Evolutionary conservation across 768 basidiomycete genomes (phyloP).

Genomic region (Leucocoprinus birnbaumii): DNA sequence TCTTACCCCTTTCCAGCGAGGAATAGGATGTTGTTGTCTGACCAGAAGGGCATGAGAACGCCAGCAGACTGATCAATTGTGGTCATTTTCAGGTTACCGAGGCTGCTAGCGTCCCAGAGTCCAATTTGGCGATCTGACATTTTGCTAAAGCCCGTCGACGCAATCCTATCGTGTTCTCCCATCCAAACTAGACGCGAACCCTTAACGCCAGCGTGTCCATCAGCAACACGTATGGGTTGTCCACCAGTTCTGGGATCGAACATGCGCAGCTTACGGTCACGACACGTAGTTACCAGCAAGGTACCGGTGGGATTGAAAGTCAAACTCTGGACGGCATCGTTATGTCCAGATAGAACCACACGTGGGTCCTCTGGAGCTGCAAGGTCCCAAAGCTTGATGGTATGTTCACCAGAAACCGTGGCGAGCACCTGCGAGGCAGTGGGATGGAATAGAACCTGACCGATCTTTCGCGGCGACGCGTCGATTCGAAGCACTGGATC

Average conservation of each 20-base stretch:
- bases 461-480: constrained; percentile 83
- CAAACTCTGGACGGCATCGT: constrained; percentile 84
- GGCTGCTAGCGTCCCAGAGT: constrained; percentile 83
- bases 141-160: constrained; percentile 95
- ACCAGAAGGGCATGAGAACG: constrained; percentile 97
- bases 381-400: constrained; percentile 91
- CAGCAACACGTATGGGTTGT: constrained; percentile 78
- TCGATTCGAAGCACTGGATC: constrained; percentile 82
- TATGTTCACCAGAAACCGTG: constrained; percentile 76
- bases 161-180: constrained; percentile 85
- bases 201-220: constrained; percentile 93
- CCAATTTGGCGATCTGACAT: constrained; percentile 93
- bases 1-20: constrained; percentile 89
- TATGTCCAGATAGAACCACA: constrained; percentile 67
- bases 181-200: constrained; percentile 88
- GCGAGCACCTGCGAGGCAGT: constrained; percentile 86
- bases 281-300: constrained; percentile 82
- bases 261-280: constrained; percentile 88
- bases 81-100: constrained; percentile 75
- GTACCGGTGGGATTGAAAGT: constrained; percentile 82
- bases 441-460: constrained; percentile 93
- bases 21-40: constrained; percentile 89
- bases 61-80: constrained; percentile 89
- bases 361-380: constrained; percentile 65
- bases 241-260: constrained; percentile 87